phyloP scores from a whole-genome alignment of 192 early-diverging fungal genomes.

The Chytriomyces sp. region DNA sequence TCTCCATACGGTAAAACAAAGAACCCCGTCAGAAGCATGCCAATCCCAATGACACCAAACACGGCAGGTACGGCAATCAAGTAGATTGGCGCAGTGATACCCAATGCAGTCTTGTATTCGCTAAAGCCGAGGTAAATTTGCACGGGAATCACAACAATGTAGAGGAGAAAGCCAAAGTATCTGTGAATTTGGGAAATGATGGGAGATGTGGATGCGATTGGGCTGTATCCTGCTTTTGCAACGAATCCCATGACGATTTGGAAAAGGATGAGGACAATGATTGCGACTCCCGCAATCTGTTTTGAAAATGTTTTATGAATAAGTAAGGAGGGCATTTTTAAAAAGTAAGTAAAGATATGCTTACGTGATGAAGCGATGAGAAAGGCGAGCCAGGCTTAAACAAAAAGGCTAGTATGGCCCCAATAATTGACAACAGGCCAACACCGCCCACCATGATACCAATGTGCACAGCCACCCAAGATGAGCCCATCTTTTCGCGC shows the following conservation, averaged over 20 bases:
- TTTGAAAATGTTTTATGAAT: too few species aligned
- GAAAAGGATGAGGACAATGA: background rate
- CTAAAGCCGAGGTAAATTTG: conserved; percentile 22
- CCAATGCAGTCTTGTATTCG: background rate
- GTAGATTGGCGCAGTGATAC: background rate
- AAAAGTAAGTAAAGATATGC: too few species aligned
- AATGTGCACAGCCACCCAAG: conserved; percentile 17
- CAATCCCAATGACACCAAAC: background rate
- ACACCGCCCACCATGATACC: conserved; percentile 15
- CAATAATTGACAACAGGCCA: background rate
- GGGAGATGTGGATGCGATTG: background rate
- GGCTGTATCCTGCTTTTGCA: background rate
- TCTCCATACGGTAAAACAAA: conserved; percentile 23
- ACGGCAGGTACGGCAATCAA: background rate
- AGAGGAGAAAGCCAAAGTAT: conserved; percentile 21
- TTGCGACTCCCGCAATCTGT: conserved; percentile 15
- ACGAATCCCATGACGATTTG: conserved; percentile 12
- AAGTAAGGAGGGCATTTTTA: too few species aligned
- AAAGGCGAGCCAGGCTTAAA: conserved; percentile 12
- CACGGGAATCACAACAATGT: background rate
- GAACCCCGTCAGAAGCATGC: background rate
- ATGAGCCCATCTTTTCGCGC: conserved; percentile 9
- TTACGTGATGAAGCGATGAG: conserved; percentile 7
- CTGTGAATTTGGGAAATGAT: conserved; percentile 2
- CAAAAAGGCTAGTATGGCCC: background rate